Evolutionary conservation across 2,329 filamentous ascomycete species (phyloP).

Genomic region (Orbilia javanica): DNA sequence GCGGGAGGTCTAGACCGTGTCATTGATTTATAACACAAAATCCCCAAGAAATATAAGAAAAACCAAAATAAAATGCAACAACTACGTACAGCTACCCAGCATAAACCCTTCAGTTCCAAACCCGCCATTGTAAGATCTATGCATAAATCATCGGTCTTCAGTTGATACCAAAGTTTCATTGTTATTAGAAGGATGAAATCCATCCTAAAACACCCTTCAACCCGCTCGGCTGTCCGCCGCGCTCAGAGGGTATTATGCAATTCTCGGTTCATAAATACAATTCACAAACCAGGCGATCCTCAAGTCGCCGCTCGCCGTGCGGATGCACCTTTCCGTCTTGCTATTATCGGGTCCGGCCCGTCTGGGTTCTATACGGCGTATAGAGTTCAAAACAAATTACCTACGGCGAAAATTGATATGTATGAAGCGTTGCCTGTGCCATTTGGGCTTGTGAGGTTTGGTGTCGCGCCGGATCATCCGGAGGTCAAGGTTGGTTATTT

Average conservation of each 20-base stretch:
- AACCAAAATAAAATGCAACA: conserved; percentile 43
- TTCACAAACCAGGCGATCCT: conserved; percentile 38
- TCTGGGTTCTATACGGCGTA: conserved; percentile 96
- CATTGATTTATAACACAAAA: conserved; percentile 49
- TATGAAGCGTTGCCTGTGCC: conserved; percentile 94
- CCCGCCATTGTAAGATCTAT: too few relatives aligned
- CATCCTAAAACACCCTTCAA: conserved; percentile 4
- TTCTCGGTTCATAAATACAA: conserved; percentile 6
- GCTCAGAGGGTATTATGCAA: background rate
- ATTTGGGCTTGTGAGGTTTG: conserved; percentile 90
- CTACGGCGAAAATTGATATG: conserved; percentile 86
- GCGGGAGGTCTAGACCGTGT: conserved; percentile 31
- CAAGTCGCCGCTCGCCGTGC: conserved; percentile 34
- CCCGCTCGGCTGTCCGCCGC: conserved; percentile 3
- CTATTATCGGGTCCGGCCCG: conserved; percentile 91
- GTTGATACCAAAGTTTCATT: background rate
- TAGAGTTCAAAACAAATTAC: conserved; percentile 81
- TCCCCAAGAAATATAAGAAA: conserved; percentile 5
- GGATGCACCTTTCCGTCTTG: conserved; percentile 76
- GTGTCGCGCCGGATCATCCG: conserved; percentile 97
- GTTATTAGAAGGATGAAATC: conserved; percentile 20
- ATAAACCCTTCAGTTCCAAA: conserved; percentile 17
- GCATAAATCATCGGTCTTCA: too few relatives aligned
- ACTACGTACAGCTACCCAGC: conserved; percentile 17
- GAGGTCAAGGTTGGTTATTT: conserved; percentile 84